phyloP scores from a whole-genome alignment of 257 asterid species.

The Petunia secreta region DNA sequence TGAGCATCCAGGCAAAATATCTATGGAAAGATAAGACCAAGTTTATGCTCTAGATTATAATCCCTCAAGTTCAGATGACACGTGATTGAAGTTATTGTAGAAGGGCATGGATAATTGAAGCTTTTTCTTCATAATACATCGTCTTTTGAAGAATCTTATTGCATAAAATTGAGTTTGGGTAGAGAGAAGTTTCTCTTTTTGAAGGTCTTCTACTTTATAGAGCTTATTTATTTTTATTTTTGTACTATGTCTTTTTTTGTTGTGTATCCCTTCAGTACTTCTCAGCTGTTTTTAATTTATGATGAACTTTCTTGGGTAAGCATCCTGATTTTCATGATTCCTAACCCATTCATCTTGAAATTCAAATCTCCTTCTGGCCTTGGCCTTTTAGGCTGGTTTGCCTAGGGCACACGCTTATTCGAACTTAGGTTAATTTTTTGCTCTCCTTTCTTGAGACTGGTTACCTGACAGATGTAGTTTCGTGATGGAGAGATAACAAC shows the following conservation, averaged over 20 bases:
- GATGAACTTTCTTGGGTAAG: background rate
- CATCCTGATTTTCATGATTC: conserved; percentile 17
- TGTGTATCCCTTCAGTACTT: conserved; percentile 11
- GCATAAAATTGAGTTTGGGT: background rate
- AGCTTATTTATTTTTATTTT: background rate
- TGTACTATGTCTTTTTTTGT: background rate
- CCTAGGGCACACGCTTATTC: background rate
- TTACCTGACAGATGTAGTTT: conserved; percentile 11
- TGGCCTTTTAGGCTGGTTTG: background rate
- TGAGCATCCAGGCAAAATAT: background rate
- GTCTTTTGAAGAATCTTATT: background rate
- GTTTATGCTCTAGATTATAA: background rate
- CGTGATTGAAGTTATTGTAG: background rate
- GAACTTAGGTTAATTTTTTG: conserved; percentile 13
- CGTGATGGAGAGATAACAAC: background rate
- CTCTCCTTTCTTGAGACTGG: conserved; percentile 10
- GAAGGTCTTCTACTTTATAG: background rate
- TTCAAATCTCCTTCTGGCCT: background rate
- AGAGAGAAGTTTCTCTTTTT: conserved; percentile 3
- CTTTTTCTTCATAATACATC: conserved; percentile 14
- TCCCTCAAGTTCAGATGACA: conserved; percentile 2
- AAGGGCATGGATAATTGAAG: background rate
- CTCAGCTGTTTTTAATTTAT: background rate
- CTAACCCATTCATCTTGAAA: background rate
- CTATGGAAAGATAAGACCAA: background rate